These are phyloP conservation scores for Datisca glomerata DNA, from an alignment of 306 rosid genomes.

Conservation along the genomic window DNA sequence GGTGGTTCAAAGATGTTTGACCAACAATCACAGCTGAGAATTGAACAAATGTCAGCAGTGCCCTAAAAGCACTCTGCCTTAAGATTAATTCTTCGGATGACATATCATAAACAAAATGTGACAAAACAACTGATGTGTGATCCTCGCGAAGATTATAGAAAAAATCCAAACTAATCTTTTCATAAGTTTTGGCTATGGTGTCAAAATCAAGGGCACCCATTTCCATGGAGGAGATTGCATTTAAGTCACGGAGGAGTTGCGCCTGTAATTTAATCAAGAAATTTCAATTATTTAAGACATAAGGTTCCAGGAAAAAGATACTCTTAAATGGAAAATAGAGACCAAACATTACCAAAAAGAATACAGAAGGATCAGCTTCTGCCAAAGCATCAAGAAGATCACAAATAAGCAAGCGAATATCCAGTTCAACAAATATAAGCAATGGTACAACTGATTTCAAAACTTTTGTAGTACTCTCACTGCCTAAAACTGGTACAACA, in stretches of 20 bases:
- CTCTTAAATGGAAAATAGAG: conserved; percentile 10
- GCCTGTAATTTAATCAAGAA: conserved; percentile 40
- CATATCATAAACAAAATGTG: conserved; percentile 90
- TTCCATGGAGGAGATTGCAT: conserved; percentile 50
- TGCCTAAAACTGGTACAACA: conserved; percentile 45
- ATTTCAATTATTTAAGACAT: neutral
- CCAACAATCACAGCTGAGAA: conserved; percentile 43
- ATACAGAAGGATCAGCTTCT: conserved; percentile 45
- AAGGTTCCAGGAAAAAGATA: conserved; percentile 11
- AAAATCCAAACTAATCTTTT: conserved; percentile 37
- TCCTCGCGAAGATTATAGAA: conserved; percentile 40
- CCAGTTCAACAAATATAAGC: conserved; percentile 48
- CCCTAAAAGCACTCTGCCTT: conserved; percentile 44
- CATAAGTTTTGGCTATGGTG: conserved; percentile 44
- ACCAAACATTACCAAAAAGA: conserved; percentile 39
- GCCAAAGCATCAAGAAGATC: conserved; percentile 64
- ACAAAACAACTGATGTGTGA: conserved; percentile 61
- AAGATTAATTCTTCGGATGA: conserved; percentile 61
- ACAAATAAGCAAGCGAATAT: conserved; percentile 56
- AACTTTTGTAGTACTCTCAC: conserved; percentile 39
- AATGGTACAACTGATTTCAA: conserved; percentile 51
- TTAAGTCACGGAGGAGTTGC: conserved; percentile 51
- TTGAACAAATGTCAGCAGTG: conserved; percentile 64
- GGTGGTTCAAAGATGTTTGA: conserved; percentile 25
- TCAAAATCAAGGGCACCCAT: conserved; percentile 74